phyloP scores from a whole-genome alignment of 2,329 filamentous ascomycete genomes.

The Penicillium sp. region DNA sequence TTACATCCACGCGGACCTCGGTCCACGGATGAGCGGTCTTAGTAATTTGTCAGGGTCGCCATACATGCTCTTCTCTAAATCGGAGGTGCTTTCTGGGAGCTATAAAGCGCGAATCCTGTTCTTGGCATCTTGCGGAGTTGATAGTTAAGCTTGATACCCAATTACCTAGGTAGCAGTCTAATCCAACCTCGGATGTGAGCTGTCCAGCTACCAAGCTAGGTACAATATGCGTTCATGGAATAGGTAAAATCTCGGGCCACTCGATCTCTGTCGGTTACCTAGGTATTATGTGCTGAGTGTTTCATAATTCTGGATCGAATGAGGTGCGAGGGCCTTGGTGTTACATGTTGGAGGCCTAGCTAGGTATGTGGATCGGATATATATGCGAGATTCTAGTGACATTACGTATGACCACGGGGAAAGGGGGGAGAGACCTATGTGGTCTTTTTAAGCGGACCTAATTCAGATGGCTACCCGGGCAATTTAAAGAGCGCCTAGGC shows the following conservation, averaged over 20 bases:
- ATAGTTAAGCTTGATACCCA: not conserved
- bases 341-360: not conserved
- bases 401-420: too few relatives aligned
- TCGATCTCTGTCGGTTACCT: not conserved
- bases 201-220: not conserved
- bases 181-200: not conserved
- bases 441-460: too few relatives aligned
- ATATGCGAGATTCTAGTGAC: not conserved
- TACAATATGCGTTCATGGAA: not conserved
- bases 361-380: not conserved
- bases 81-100: conserved; percentile 1
- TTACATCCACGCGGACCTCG: conserved; percentile 9
- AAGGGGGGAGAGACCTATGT: too few relatives aligned
- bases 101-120: not conserved
- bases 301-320: not conserved
- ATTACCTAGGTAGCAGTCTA: not conserved
- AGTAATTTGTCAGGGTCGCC: conserved; percentile 3
- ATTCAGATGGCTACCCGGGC: too few relatives aligned
- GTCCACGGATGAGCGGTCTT: conserved; percentile 6
- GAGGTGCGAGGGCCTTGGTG: not conserved
- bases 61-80: conserved; percentile 8
- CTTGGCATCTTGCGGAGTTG: not conserved
- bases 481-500: too few relatives aligned
- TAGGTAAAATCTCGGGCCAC: not conserved
- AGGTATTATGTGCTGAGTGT: not conserved